Percentiles rank a stretch among this genome's conserved stretches.
Conservation (phyloP, 78 protist species). For the Dictyostelium citrinum region DNA sequence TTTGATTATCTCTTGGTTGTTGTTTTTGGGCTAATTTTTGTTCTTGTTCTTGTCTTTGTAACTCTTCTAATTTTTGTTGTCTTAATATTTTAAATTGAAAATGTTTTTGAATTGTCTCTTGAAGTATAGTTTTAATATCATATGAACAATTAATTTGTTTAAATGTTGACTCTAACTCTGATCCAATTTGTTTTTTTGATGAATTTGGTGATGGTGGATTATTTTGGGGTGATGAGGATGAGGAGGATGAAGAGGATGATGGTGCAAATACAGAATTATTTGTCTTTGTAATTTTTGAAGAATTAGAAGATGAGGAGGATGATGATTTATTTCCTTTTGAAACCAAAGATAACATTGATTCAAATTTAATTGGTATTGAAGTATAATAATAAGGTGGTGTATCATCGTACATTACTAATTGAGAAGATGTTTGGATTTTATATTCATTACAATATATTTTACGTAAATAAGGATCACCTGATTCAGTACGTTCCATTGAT, state of each 20-base stretch:
- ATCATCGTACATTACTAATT: slow-evolving; percentile 58
- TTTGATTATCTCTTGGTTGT: background rate
- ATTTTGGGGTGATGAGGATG: background rate
- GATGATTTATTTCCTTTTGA: background rate
- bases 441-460: slow-evolving; percentile 71
- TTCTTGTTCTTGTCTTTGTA: background rate
- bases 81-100: background rate
- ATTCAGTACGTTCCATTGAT: slow-evolving; percentile 52
- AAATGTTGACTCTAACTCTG: slow-evolving; percentile 54
- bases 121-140: slow-evolving; percentile 44
- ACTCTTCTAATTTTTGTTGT: background rate
- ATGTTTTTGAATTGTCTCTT: slow-evolving; percentile 25
- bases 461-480: slow-evolving; percentile 25
- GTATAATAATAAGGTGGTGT: slow-evolving; percentile 55
- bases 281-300: background rate
- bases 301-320: background rate
- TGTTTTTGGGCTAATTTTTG: background rate
- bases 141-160: slow-evolving; percentile 63
- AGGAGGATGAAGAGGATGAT: background rate
- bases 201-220: background rate
- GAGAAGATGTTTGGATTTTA: slow-evolving; percentile 64
- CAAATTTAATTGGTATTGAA: slow-evolving; percentile 41
- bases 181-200: background rate
- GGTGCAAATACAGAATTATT: slow-evolving; percentile 58
- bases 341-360: background rate